phyloP scores from a whole-genome alignment of 2,329 filamentous ascomycete genomes.

The Tolypocladium guangdongense region DNA sequence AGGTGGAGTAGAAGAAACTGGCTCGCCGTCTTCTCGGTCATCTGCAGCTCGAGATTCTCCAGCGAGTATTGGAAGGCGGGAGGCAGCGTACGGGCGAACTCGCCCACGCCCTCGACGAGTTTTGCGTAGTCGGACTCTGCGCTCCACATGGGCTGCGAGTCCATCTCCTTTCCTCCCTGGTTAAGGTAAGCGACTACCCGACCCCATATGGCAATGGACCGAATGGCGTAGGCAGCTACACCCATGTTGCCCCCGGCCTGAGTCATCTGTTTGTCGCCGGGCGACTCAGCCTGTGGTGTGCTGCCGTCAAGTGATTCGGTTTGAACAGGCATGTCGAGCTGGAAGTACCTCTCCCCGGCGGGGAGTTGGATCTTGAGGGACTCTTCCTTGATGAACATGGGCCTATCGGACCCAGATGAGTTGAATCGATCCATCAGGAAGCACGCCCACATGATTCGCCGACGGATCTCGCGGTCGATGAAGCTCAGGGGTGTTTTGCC shows the following conservation, averaged over 20 bases:
- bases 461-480: constrained; percentile 83
- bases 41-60: constrained; percentile 77
- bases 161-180: constrained; percentile 72
- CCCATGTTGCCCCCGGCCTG: constrained; percentile 81
- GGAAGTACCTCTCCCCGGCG: constrained; percentile 80
- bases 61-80: constrained; percentile 59
- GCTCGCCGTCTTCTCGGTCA: constrained; percentile 74
- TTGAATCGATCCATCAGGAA: constrained; percentile 97
- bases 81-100: constrained; percentile 60
- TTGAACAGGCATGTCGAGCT: constrained; percentile 78
- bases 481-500: constrained; percentile 64
- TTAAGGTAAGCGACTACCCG: constrained; percentile 83
- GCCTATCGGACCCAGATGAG: constrained; percentile 86
- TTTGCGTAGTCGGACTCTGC: constrained; percentile 63
- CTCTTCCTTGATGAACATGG: constrained; percentile 83
- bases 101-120: constrained; percentile 60
- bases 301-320: constrained; percentile 75
- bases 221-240: constrained; percentile 81
- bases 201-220: constrained; percentile 80
- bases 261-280: constrained; percentile 51
- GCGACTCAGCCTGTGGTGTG: constrained; percentile 49
- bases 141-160: constrained; percentile 71
- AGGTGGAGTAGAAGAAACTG: constrained; percentile 92
- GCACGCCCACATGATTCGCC: constrained; percentile 96
- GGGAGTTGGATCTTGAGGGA: constrained; percentile 83